These are phyloP conservation scores for Lyophyllum atratum DNA, from an alignment of 768 basidiomycete species.

Conservation along the genomic window DNA sequence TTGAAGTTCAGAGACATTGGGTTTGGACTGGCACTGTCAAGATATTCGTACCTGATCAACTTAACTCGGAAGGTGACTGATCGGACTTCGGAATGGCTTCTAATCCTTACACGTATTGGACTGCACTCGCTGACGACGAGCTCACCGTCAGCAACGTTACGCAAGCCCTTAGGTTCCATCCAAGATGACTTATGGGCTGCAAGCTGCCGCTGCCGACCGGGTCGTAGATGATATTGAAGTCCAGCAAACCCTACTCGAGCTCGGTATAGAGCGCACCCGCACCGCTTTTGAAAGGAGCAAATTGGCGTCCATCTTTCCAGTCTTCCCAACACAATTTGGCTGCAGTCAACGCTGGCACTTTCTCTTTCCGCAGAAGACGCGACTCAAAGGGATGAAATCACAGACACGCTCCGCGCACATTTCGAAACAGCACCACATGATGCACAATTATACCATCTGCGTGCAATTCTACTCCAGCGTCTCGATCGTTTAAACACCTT, in stretches of 20 bases:
- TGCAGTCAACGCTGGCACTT: not conserved
- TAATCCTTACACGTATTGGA: slow-evolving; percentile 55
- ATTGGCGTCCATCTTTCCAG: slow-evolving; percentile 29
- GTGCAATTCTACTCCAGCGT: slow-evolving; percentile 66
- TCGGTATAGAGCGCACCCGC: slow-evolving; percentile 64
- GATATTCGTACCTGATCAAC: no score
- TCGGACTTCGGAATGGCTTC: slow-evolving; percentile 38
- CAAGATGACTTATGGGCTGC: slow-evolving; percentile 77
- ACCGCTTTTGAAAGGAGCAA: slow-evolving; percentile 48
- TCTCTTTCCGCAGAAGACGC: not conserved
- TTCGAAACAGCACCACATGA: slow-evolving; percentile 61
- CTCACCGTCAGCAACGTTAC: slow-evolving; percentile 52
- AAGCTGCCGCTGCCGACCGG: slow-evolving; percentile 72
- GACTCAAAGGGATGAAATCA: slow-evolving; percentile 2
- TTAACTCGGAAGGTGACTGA: slow-evolving; percentile 14
- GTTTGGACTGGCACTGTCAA: no score
- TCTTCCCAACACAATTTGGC: slow-evolving; percentile 1
- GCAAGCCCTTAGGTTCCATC: slow-evolving; percentile 48
- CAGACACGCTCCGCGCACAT: slow-evolving; percentile 45
- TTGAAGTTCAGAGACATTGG: not conserved
- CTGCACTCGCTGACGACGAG: slow-evolving; percentile 53
- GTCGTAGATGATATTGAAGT: slow-evolving; percentile 56
- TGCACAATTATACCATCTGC: slow-evolving; percentile 64
- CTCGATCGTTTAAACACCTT: slow-evolving; percentile 76
- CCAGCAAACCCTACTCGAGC: slow-evolving; percentile 59